These are phyloP conservation scores for Penicillium italicum DNA, from an alignment of 2,329 filamentous ascomycete species.

Conservation along the genomic window DNA sequence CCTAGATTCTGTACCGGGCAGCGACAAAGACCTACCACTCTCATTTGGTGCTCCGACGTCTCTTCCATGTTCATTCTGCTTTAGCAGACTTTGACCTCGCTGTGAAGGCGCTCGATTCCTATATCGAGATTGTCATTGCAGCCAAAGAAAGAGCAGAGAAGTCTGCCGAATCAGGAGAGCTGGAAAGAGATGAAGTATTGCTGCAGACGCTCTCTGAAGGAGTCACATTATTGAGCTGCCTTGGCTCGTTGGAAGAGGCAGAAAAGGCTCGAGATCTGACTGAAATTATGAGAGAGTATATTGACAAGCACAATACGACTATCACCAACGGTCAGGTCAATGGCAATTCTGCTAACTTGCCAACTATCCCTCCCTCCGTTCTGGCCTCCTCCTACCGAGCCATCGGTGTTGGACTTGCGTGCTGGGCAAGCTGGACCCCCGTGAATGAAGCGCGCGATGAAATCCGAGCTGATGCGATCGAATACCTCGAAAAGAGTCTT, in stretches of 20 bases:
- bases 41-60: slow-evolving; percentile 75
- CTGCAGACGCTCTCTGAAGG: slow-evolving; percentile 76
- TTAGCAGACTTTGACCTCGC: slow-evolving; percentile 90
- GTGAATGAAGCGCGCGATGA: slow-evolving; percentile 67
- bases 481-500: slow-evolving; percentile 69
- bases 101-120: slow-evolving; percentile 86
- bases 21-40: slow-evolving; percentile 95
- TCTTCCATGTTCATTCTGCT: slow-evolving; percentile 83
- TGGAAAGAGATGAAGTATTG: slow-evolving; percentile 76
- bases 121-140: slow-evolving; percentile 80
- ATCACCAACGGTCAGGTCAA: slow-evolving; percentile 22
- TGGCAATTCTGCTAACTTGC: slow-evolving; percentile 17
- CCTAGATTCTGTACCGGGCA: slow-evolving; percentile 76
- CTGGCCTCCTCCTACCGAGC: slow-evolving; percentile 74
- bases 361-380: slow-evolving; percentile 54
- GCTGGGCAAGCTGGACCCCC: slow-evolving; percentile 80
- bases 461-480: slow-evolving; percentile 73
- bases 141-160: slow-evolving; percentile 82
- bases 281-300: slow-evolving; percentile 68
- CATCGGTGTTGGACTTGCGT: slow-evolving; percentile 78
- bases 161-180: slow-evolving; percentile 56
- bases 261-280: slow-evolving; percentile 74
- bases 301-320: slow-evolving; percentile 57
- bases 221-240: slow-evolving; percentile 75
- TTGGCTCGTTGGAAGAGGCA: slow-evolving; percentile 69